Evolutionary conservation across 805 yeast genomes (phyloP).

Genomic region (Barnettozyma populi): DNA sequence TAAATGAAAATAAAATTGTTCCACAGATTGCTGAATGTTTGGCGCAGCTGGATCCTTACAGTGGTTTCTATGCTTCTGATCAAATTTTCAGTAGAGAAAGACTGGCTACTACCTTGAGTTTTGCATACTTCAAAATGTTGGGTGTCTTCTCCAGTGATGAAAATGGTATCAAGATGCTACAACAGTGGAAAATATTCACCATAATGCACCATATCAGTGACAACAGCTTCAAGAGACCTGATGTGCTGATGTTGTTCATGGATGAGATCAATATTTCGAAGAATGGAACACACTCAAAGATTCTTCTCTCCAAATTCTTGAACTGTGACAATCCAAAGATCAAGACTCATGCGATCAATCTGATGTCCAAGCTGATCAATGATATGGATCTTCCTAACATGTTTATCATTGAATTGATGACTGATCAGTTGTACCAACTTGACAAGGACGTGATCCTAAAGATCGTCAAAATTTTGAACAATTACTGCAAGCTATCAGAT

Average conservation of each 20-base stretch:
- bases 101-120: constrained; percentile 57
- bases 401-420: constrained; percentile 45
- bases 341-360: constrained; percentile 51
- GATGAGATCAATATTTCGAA: constrained; percentile 52
- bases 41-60: constrained; percentile 76
- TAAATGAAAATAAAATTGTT: constrained; percentile 68
- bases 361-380: constrained; percentile 39
- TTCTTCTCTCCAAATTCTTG: constrained; percentile 60
- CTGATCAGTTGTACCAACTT: constrained; percentile 66
- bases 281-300: constrained; percentile 59
- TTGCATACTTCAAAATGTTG: constrained; percentile 73
- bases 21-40: constrained; percentile 88
- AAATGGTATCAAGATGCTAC: constrained; percentile 64
- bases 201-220: constrained; percentile 68
- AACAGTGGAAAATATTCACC: constrained; percentile 81
- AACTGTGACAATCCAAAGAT: constrained; percentile 47
- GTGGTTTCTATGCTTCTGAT: constrained; percentile 67
- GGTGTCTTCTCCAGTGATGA: constrained; percentile 61
- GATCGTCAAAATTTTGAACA: constrained; percentile 51
- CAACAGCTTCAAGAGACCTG: constrained; percentile 47
- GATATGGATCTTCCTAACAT: constrained; percentile 31
- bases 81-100: constrained; percentile 64
- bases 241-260: constrained; percentile 51
- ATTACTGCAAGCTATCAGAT: constrained; percentile 46
- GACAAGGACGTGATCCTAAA: constrained; percentile 47